Evolutionary conservation across 768 basidiomycete genomes (phyloP), one percentile per base, ranked within the genome.

Genomic region (Mycena vulgaris): DNA sequence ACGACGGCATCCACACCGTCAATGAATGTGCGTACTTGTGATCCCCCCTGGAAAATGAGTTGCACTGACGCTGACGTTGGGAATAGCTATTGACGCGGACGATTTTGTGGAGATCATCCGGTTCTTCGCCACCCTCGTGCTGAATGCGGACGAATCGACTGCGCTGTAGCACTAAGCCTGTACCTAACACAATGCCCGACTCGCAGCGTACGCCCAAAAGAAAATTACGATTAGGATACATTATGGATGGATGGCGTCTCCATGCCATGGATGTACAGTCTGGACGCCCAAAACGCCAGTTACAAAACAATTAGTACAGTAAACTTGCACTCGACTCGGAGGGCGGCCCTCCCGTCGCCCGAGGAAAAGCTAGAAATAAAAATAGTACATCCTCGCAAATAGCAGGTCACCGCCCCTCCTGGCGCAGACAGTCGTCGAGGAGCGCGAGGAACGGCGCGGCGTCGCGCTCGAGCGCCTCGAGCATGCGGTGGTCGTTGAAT

Each of bases 1-100:
- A 79, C 57, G 79, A 79, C 57, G 85, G 86, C 1, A 80, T 90
- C n/a, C 93, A 94, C 78, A 92, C 92, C 3, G 87, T 93, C 30
- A 88, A 94, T 66, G 93, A 94, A 85, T 85, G 92, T 91, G 75
- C 75, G 88, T 75, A 14, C n/a, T 21, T 2, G 33, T 13, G 13
- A n/a, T n/a, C n/a, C n/a, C 7, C 5, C 11, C n/a, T n/a, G 13
- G n/a, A n/a, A n/a, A 23, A 45, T 45, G 13, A 35, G 3, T 16
- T 16, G 39, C 10, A 16, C 39, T 39, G 39, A 23, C 14, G 21
- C 42, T n/a, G n/a, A n/a, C n/a, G n/a, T n/a, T n/a, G n/a, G n/a
- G n/a, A n/a, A n/a, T n/a, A 48, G 47, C 47, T 17, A 52, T 31
- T 13, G 39, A 60, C 27, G 42, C 58, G 33, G 37, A 57, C 19